Evolutionary conservation across 495 filamentous ascomycete species (phyloP), one percentile per base, ranked within the genome.

Genomic region (Friedmanniomyces simplex): DNA sequence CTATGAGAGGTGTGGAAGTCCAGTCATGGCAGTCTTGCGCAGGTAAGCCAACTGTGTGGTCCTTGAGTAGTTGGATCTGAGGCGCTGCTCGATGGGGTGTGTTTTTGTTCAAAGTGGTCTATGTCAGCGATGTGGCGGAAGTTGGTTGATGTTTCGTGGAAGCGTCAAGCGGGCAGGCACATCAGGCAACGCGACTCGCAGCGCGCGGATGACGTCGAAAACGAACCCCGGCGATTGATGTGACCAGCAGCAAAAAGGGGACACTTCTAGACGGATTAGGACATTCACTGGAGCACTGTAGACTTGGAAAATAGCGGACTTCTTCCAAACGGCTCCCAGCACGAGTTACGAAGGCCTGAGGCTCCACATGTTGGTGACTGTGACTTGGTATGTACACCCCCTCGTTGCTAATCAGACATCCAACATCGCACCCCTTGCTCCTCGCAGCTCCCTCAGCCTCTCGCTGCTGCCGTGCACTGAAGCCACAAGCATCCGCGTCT

Each of bases 381-480:
- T 32, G 28, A 49, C 18, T n/a, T n/a, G n/a, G n/a, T 49, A 52
- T 52, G n/a, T 52, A 52, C 49, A 52, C 49, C 6, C 16, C 46
- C 22, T 49, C 46, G 13, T 10, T 18, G 41, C 46, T 49, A 49
- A 3, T 28, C 20, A 16, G 13, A 49, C 46, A 49, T 10, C 49
- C 16, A 14, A 14, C 24, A 41, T 18, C 52, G 18, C 13, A 22
- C 30, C 0, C 30, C 30, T 25, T n/a, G n/a, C n/a, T 22, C 34
- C 20, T 26, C 47, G 14, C 39, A 43, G 14, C 39, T 36, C 18
- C 49, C 1, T 32, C 22, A n/a, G 16, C 41, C 14, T 2, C 41
- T 22, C 41, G 14, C 41, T 13, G 41, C 14, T 43, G 41, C n/a
- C 14, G 14, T 22, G 41, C 41, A 43, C 20, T 13, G 14, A 43